phyloP scores from a whole-genome alignment of 495 filamentous ascomycete species.

The Hypoxylon cercidicola region DNA sequence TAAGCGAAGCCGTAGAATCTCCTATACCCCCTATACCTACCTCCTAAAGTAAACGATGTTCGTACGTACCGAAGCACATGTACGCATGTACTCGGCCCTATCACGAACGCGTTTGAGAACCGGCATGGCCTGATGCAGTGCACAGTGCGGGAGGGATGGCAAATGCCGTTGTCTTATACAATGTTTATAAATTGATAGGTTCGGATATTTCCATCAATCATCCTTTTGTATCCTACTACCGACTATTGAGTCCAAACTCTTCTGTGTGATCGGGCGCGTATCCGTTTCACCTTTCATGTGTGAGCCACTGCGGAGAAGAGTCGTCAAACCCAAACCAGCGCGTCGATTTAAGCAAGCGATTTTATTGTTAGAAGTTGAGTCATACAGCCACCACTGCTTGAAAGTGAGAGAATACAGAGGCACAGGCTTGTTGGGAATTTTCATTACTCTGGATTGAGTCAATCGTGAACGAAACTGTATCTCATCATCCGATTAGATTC shows the following conservation, averaged over 20 bases:
- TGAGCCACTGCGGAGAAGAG: not conserved
- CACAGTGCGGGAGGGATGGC: not conserved
- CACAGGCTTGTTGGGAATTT: not conserved
- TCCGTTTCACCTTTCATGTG: not conserved
- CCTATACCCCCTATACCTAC: too few species aligned
- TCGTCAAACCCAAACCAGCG: not conserved
- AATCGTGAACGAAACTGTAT: conserved; percentile 2
- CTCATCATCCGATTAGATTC: conserved; percentile 8
- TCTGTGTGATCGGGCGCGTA: not conserved
- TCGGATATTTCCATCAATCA: conserved; percentile 2
- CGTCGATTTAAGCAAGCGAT: not conserved
- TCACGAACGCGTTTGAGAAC: not conserved
- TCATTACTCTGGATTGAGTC: not conserved
- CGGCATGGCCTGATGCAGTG: conserved; percentile 8
- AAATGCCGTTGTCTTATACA: not conserved
- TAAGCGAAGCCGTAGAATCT: too few species aligned
- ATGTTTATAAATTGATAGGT: not conserved
- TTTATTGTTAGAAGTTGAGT: too few species aligned
- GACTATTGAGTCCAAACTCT: not conserved
- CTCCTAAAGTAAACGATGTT: too few species aligned
- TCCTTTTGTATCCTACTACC: not conserved
- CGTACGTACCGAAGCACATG: too few species aligned
- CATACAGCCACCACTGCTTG: not conserved
- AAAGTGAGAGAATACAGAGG: not conserved
- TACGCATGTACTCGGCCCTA: not conserved